These are phyloP conservation scores for Fraxinus baroniana DNA, from an alignment of 305 asterid genomes.

Conservation along the genomic window DNA sequence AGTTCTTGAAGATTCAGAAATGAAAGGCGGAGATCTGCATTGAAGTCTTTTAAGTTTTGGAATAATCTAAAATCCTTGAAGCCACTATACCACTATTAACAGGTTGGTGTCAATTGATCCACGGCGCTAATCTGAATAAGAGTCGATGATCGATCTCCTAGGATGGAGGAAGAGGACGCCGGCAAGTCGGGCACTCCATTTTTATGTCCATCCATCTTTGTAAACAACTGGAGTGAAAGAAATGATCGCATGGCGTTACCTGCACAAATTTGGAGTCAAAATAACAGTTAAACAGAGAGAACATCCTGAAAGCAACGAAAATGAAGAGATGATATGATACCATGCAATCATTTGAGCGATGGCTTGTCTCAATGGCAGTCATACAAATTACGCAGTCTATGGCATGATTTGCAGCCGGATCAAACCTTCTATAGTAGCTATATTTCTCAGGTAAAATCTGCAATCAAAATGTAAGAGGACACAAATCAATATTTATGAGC, in stretches of 20 bases:
- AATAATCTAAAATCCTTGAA: neutral
- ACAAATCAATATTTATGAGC: slow-evolving; percentile 5
- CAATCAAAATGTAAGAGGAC: slow-evolving; percentile 11
- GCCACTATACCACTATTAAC: slow-evolving; percentile 49
- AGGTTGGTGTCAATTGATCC: slow-evolving; percentile 29
- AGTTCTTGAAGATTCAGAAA: neutral
- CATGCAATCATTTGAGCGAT: slow-evolving; percentile 81
- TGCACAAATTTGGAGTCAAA: slow-evolving; percentile 24
- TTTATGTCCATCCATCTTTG: slow-evolving; percentile 99
- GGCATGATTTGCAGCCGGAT: slow-evolving; percentile 58
- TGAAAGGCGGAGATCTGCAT: neutral
- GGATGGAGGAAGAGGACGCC: slow-evolving; percentile 96
- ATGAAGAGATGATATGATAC: slow-evolving; percentile 34
- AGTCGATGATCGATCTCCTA: slow-evolving; percentile 29
- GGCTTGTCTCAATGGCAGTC: slow-evolving; percentile 75
- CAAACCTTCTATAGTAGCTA: slow-evolving; percentile 77
- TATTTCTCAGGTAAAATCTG: slow-evolving; percentile 97
- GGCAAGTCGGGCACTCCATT: slow-evolving; percentile 99
- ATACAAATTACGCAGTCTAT: slow-evolving; percentile 94
- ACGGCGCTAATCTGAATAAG: neutral
- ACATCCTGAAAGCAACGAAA: neutral
- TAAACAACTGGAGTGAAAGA: slow-evolving; percentile 86
- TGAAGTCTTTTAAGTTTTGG: neutral
- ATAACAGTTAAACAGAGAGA: neutral
- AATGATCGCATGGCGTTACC: slow-evolving; percentile 98